A percentile compares a stretch with the other conserved stretches of the same genome.
Conservation (phyloP, 108 stramenopile genomes). For the Cyclotella baltica region DNA sequence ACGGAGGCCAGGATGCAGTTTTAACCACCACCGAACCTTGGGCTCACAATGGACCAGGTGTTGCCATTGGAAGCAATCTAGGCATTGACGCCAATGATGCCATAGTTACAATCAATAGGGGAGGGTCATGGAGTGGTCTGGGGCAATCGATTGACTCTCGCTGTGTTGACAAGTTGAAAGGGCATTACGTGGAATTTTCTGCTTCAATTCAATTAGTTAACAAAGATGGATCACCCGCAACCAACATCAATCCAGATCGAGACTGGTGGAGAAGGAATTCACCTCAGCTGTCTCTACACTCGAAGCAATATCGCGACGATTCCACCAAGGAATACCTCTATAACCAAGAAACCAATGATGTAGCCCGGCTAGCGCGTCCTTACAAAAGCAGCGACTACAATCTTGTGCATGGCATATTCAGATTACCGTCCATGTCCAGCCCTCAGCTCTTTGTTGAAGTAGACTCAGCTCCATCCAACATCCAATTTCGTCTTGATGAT, state of each 20-base stretch:
- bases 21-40: conserved; percentile 30
- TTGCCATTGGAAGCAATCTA: conserved; percentile 24
- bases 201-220: conserved; percentile 41
- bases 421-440: conserved; percentile 31
- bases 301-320: conserved; percentile 22
- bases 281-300: conserved; percentile 28
- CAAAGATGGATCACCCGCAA: conserved; percentile 27
- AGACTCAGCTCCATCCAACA: conserved; percentile 39
- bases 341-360: conserved; percentile 17
- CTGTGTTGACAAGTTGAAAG: conserved; percentile 34
- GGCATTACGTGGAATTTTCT: conserved; percentile 41
- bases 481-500: conserved; percentile 31
- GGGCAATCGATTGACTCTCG: conserved; percentile 46
- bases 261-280: conserved; percentile 29
- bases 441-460: conserved; percentile 33
- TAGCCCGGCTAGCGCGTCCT: conserved; percentile 21
- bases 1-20: conserved; percentile 30
- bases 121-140: conserved; percentile 34
- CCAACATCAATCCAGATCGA: conserved; percentile 39
- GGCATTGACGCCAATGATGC: conserved; percentile 40
- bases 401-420: conserved; percentile 49
- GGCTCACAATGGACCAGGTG: conserved; percentile 16
- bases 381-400: conserved; percentile 33
- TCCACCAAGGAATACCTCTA: conserved; percentile 32
- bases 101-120: conserved; percentile 29